Percentiles rank a stretch among this genome's conserved stretches.
These are phyloP conservation scores for Paramarasmius palmivorus DNA, from an alignment of 1,284 basidiomycete genomes.

Conservation along the genomic window DNA sequence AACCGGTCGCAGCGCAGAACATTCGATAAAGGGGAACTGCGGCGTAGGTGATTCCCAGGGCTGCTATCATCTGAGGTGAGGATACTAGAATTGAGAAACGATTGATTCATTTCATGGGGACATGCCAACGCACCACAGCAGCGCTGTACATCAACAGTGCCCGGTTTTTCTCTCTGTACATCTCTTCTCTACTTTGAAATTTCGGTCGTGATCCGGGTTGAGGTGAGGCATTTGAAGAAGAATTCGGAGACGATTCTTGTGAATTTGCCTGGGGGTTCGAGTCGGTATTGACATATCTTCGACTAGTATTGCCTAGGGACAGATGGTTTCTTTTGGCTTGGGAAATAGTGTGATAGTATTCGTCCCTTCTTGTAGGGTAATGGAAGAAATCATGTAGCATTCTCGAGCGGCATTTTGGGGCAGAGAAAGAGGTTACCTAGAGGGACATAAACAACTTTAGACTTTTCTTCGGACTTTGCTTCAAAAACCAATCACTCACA, in stretches of 20 bases:
- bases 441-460: too few species aligned
- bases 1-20: constrained; percentile 98
- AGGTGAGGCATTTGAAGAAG: not conserved
- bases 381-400: too few species aligned
- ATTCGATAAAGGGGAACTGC: constrained; percentile 97
- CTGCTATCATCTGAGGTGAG: constrained; percentile 71
- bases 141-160: constrained; percentile 79
- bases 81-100: constrained; percentile 8
- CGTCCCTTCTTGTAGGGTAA: too few species aligned
- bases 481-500: too few species aligned
- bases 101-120: not conserved
- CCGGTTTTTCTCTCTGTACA: constrained; percentile 56
- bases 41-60: constrained; percentile 88
- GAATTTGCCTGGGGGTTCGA: too few species aligned
- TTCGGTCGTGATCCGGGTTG: not conserved
- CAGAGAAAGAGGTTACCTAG: too few species aligned
- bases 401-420: too few species aligned
- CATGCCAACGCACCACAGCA: constrained; percentile 61
- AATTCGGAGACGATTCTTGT: not conserved
- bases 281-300: too few species aligned
- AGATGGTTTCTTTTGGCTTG: too few species aligned
- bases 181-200: constrained; percentile 23
- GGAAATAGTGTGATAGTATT: too few species aligned
- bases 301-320: too few species aligned
- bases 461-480: too few species aligned